Conservation (phyloP, 129 eudicot species). For the Dittrichia graveolens region DNA sequence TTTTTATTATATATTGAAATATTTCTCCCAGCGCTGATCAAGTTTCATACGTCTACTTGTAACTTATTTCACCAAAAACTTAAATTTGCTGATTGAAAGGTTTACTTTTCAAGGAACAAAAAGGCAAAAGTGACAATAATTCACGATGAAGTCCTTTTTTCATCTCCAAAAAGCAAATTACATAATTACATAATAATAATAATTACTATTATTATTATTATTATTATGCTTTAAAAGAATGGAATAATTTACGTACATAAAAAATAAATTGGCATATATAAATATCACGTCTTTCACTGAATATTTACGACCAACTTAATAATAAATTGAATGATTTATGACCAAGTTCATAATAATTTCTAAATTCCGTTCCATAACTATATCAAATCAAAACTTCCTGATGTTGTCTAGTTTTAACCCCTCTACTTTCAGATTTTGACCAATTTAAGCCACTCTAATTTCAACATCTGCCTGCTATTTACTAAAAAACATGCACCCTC, state of each 20-base stretch:
- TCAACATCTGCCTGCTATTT: background rate
- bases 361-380: too few relatives aligned
- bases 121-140: constrained; percentile 17
- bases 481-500: constrained; percentile 58
- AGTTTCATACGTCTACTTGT: background rate
- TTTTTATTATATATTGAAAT: too few relatives aligned
- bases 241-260: background rate
- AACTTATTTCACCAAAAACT: background rate
- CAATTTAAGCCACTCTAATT: background rate
- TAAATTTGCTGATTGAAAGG: too few relatives aligned
- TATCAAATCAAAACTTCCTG: background rate
- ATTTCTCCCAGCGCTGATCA: too few relatives aligned
- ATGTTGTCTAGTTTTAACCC: background rate
- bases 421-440: constrained; percentile 7
- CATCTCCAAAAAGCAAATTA: constrained; percentile 13
- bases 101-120: constrained; percentile 5
- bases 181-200: too few relatives aligned
- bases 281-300: too few relatives aligned
- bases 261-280: too few relatives aligned
- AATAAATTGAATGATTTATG: too few relatives aligned
- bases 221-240: background rate
- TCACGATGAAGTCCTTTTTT: background rate
- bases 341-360: too few relatives aligned
- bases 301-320: too few relatives aligned
- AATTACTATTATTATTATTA: too few relatives aligned